Evolutionary conservation across 169 alveolate species (phyloP).

Genomic region (Eimeria falciformis): DNA sequence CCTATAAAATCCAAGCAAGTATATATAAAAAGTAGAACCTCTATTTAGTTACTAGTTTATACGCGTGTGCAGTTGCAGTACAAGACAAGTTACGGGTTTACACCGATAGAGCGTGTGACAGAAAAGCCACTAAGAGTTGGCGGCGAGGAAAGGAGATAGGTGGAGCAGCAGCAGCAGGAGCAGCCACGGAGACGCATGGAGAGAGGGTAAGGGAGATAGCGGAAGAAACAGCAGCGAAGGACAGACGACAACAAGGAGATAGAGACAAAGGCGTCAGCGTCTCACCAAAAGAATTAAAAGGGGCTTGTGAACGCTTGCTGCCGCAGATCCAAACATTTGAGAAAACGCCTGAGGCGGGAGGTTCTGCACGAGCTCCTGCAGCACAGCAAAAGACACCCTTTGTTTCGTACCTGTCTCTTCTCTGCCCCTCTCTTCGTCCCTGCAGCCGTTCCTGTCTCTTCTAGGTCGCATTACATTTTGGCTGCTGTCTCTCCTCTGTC

Average conservation of each 20-base stretch:
- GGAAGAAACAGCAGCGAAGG: conserved; percentile 49
- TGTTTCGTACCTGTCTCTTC: background rate
- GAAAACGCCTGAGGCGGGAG: conserved; percentile 28
- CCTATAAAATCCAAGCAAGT: too few species aligned
- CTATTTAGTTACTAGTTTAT: too few species aligned
- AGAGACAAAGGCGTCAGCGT: too few species aligned
- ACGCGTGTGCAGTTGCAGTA: too few species aligned
- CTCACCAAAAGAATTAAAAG: conserved; percentile 47
- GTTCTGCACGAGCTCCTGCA: conserved; percentile 40
- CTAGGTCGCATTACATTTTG: too few species aligned
- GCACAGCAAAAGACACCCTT: background rate
- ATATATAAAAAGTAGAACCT: background rate
- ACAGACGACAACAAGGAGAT: background rate
- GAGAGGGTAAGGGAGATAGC: background rate
- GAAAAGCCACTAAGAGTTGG: background rate
- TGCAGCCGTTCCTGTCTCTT: too few species aligned
- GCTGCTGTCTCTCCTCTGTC: too few species aligned
- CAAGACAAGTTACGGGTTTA: too few species aligned
- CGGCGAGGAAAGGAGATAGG: background rate
- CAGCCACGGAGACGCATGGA: background rate
- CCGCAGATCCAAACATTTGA: conserved; percentile 29
- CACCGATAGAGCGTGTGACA: background rate
- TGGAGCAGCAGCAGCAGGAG: background rate
- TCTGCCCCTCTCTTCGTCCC: too few species aligned
- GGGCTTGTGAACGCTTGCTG: conserved; percentile 15